Base-by-base conservation (phyloP, 768 basidiomycete species). In the Leucosporidium creatinivorum region DNA sequence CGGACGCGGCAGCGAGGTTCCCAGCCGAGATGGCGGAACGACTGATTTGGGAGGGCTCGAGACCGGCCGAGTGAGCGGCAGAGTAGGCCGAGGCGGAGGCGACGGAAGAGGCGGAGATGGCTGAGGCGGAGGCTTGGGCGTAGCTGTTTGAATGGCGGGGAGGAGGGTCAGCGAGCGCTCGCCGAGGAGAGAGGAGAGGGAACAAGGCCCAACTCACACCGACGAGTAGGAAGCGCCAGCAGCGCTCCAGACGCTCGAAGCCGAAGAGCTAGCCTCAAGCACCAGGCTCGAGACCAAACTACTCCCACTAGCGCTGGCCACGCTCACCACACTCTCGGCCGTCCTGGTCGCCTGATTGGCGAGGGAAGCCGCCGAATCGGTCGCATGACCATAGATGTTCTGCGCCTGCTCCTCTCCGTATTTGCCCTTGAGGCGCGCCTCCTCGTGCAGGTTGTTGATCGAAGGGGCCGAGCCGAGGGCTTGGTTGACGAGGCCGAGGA, bases 401-500 rank as follows among this genome's bases (percentile, higher is more conserved):
- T 78, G 74, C 63, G 75, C 78, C 69, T 79, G 78, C 70, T 78
- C 73, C 67, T 77, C 76, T 47, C 61, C 69, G 64, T 69, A 70
- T 58, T 69, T 68, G 60, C 26, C 65, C 67, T 75, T 75, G 57
- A 75, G 66, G 28, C 69, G 69, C 12, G 74, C 74, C 49, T 75
- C 74, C 64, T 74, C 71, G 39, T 26, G 48, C 10, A 33, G 26
- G 49, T 36, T 31, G 49, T 33, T 33, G 33, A n/a, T n/a, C n/a
- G n/a, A n/a, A n/a, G 60, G 30, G 21, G 68, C 74, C 68, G 73
- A 68, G 72, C 79, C 76, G 75, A 76, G 67, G 33, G 73, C 66
- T 47, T 75, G 74, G 50, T 77, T 79, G 65, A 81, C 73, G 63
- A 79, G 70, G 73, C 76, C 30, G 81, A 77, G 69, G 25, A 85